These are phyloP conservation scores for Nymphaea colorata DNA, from an alignment of 164 flowering plant genomes.

Conservation along the genomic window DNA sequence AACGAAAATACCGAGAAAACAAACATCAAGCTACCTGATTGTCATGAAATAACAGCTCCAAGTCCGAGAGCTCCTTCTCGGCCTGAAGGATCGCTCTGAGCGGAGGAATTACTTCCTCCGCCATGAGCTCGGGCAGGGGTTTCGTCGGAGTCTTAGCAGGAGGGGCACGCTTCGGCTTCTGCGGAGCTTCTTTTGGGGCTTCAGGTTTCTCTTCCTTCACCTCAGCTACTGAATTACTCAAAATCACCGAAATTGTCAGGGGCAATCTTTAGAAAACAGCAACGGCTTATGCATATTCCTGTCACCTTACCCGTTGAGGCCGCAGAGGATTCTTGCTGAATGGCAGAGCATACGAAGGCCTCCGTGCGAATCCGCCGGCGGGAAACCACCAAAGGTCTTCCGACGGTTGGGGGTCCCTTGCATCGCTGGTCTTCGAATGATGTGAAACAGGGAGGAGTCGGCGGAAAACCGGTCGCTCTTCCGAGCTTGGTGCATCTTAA, in stretches of 20 bases:
- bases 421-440: background rate
- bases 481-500: background rate
- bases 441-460: background rate
- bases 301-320: background rate
- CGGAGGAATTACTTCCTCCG: constrained; percentile 76
- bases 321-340: background rate
- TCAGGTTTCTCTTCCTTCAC: background rate
- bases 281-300: background rate
- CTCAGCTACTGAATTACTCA: constrained; percentile 65
- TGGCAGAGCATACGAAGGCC: background rate
- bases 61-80: constrained; percentile 47
- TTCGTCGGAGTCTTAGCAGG: constrained; percentile 57
- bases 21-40: constrained; percentile 34
- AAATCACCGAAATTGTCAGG: constrained; percentile 28
- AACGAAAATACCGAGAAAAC: background rate
- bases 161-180: constrained; percentile 34
- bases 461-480: background rate
- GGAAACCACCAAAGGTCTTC: background rate
- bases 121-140: constrained; percentile 68
- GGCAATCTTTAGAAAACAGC: background rate
- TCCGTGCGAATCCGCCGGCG: background rate
- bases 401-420: background rate
- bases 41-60: constrained; percentile 47
- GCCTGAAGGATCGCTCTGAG: constrained; percentile 45
- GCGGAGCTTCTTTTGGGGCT: constrained; percentile 14